phyloP scores from a whole-genome alignment of 2,329 filamentous ascomycete genomes.

The Didymella pinodella region DNA sequence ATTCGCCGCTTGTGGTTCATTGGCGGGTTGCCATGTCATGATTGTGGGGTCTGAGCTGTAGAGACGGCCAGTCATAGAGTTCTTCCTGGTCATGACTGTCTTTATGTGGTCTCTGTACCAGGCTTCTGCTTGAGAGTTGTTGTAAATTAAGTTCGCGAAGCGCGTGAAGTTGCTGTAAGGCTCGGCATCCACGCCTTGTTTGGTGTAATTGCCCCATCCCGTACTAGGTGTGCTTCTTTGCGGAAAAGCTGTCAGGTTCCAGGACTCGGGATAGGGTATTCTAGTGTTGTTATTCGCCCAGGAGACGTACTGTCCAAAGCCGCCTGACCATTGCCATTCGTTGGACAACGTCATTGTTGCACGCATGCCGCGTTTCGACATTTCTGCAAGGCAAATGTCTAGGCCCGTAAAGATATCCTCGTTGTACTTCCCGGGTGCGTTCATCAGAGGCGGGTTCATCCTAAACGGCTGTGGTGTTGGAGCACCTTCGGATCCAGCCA shows the following conservation, averaged over 20 bases:
- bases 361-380: conserved; percentile 51
- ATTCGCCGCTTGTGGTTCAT: conserved; percentile 49
- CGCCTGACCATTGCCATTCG: conserved; percentile 53
- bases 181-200: conserved; percentile 44
- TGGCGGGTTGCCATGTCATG: conserved; percentile 54
- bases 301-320: conserved; percentile 51
- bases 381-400: conserved; percentile 51
- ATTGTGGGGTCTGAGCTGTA: conserved; percentile 49
- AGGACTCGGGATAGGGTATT: conserved; percentile 50
- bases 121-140: conserved; percentile 43
- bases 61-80: conserved; percentile 47
- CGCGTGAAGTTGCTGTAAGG: conserved; percentile 40
- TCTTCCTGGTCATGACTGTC: conserved; percentile 47
- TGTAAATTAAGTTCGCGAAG: conserved; percentile 50
- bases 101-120: conserved; percentile 52
- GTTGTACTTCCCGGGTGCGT: conserved; percentile 51
- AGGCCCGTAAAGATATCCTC: conserved; percentile 50
- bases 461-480: conserved; percentile 51
- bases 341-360: conserved; percentile 53
- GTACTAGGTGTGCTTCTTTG: conserved; percentile 46
- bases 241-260: conserved; percentile 50
- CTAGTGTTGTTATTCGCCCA: conserved; percentile 48
- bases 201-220: conserved; percentile 53
- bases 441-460: conserved; percentile 51
- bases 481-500: conserved; percentile 52